Conservation (phyloP, 345 rosid species). For the Arabis alpina region DNA sequence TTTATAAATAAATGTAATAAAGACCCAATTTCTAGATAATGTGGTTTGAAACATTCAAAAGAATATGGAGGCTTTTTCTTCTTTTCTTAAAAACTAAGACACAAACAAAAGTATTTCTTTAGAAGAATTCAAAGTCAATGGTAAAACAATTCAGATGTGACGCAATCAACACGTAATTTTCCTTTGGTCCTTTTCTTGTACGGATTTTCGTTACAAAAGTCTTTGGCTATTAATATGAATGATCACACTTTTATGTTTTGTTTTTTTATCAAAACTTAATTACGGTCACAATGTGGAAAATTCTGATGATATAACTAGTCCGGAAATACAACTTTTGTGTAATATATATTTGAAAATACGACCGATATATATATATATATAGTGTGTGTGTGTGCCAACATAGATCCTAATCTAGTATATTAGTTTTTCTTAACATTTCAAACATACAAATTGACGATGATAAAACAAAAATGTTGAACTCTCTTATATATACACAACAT, state of each 20-base stretch:
- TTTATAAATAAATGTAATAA: background rate
- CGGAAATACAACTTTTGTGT: too few relatives aligned
- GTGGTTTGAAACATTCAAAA: conserved; percentile 32
- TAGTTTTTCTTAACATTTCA: too few relatives aligned
- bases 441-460: too few relatives aligned
- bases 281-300: too few relatives aligned
- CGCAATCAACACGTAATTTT: conserved; percentile 13
- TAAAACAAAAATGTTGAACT: too few relatives aligned
- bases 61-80: background rate
- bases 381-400: too few relatives aligned
- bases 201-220: conserved; percentile 1
- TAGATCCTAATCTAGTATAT: too few relatives aligned
- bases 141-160: conserved; percentile 17
- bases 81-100: background rate
- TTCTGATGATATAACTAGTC: too few relatives aligned
- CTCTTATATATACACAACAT: too few relatives aligned
- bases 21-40: background rate
- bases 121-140: conserved; percentile 39
- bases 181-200: conserved; percentile 14
- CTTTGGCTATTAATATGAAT: background rate
- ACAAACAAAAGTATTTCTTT: background rate
- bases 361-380: too few relatives aligned
- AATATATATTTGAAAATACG: too few relatives aligned
- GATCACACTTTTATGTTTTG: background rate
- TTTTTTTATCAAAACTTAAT: too few relatives aligned